Evolutionary conservation across 805 yeast species (phyloP), one percentile per base, ranked within the genome.

Genomic region (Sugiyamaella mastotermitis): DNA sequence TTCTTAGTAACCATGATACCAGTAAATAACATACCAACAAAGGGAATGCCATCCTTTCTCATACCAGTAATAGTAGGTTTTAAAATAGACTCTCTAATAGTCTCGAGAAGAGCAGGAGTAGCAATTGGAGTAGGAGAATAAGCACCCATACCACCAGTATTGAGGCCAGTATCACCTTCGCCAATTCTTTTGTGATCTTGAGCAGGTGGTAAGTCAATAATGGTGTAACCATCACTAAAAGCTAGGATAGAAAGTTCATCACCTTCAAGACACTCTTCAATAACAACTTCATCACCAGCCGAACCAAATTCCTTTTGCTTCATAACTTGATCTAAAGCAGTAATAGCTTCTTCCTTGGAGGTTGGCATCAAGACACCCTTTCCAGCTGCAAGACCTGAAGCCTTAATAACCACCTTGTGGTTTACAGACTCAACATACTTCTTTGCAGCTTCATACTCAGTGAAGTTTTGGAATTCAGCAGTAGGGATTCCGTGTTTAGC

Each of bases 111-210:
- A 17, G 72, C 69, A 2, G 85, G 78, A 14, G 97, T 85, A 14
- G 94, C 97, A 46, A 86, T 71, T 40, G 98, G 98, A 8, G 97
- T 94, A 22, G 99, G 99, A 5, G 97, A 92, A 57, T 92, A 92
- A 5, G 97, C 95, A 48, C 99, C 99, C 99, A 92, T 92, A 47
- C 99, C 99, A 51, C 99, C 99, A 26, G 99, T 92, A 66, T 92
- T 92, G 46, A 90, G 72, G 18, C 99, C 99, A 27, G 78, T 68
- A 61, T 92, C 99, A 44, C 88, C 88, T 55, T 94, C 85, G 40
- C 94, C 94, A 50, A 83, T 74, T 61, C 98, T 80, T 68, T 92
- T 92, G 66, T 92, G 99, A 60, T 92, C 99, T 66, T 92, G 99
- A 19, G 97, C 96, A 31, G 97, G 84, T 30, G 99, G 99, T 42